phyloP scores from a whole-genome alignment of 768 basidiomycete genomes.

The Podaxis rugospora region DNA sequence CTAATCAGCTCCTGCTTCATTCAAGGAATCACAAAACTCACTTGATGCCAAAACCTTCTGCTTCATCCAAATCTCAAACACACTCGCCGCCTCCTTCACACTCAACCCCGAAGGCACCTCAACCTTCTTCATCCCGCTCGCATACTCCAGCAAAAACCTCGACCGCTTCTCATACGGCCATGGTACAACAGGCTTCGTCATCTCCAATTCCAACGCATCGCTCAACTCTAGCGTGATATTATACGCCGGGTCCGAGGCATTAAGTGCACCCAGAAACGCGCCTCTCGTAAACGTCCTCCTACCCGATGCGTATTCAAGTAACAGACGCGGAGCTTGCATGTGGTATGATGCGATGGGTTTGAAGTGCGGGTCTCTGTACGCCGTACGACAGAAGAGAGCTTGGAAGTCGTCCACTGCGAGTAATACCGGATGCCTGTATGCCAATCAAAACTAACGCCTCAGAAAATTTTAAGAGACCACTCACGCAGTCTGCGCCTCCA shows the following conservation, averaged over 20 bases:
- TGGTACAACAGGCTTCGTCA: conserved; percentile 20
- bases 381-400: conserved; percentile 62
- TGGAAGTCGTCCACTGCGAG: conserved; percentile 89
- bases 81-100: conserved; percentile 61
- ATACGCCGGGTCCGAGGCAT: conserved; percentile 54
- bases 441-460: background rate
- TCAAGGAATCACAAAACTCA: background rate
- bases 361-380: conserved; percentile 75
- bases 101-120: conserved; percentile 29
- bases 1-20: no score
- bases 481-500: conserved; percentile 64
- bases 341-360: conserved; percentile 67
- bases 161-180: conserved; percentile 53
- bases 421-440: conserved; percentile 65
- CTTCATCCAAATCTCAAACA: conserved; percentile 52
- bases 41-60: background rate
- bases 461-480: conserved; percentile 15
- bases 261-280: conserved; percentile 68
- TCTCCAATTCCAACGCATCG: conserved; percentile 49
- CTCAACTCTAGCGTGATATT: conserved; percentile 58
- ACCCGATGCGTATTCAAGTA: conserved; percentile 79
- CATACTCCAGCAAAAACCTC: conserved; percentile 44
- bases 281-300: conserved; percentile 59
- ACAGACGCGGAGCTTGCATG: conserved; percentile 69
- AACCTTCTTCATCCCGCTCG: conserved; percentile 19